Conservation (phyloP, 768 basidiomycete species). For the Rhizopogon rudus region DNA sequence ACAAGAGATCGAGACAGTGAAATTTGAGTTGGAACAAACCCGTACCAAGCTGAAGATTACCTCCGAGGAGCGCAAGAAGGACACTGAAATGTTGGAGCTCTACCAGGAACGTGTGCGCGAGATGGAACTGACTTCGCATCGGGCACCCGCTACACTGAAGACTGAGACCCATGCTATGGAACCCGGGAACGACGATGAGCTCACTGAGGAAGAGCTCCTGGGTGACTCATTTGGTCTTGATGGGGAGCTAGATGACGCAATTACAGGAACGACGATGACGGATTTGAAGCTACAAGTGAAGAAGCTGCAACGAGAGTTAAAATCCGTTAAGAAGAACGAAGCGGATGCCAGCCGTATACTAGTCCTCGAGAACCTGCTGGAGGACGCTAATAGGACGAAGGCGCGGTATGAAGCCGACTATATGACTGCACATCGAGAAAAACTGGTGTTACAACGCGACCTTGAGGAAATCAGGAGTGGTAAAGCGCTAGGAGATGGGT, state of each 20-base stretch:
- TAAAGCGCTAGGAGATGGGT: constrained; percentile 83
- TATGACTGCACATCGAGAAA: constrained; percentile 76
- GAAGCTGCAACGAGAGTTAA: constrained; percentile 76
- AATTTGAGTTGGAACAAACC: constrained; percentile 74
- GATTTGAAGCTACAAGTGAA: constrained; percentile 87
- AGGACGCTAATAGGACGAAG: constrained; percentile 90
- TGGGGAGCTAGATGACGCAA: constrained; percentile 83
- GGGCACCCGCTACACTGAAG: constrained; percentile 33
- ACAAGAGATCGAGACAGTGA: constrained; percentile 68
- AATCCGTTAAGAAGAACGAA: constrained; percentile 66
- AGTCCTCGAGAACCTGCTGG: constrained; percentile 87
- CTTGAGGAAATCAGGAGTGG: constrained; percentile 88
- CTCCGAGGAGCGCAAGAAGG: constrained; percentile 65
- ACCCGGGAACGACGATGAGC: constrained; percentile 19
- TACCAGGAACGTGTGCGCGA: constrained; percentile 91
- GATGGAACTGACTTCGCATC: constrained; percentile 66
- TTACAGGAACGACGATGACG: constrained; percentile 83
- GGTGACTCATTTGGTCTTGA: constrained; percentile 63
- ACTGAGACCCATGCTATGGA: constrained; percentile 14
- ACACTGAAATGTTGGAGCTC: constrained; percentile 80
- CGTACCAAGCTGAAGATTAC: constrained; percentile 64
- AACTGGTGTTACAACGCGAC: constrained; percentile 71
- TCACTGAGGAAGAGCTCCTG: constrained; percentile 44
- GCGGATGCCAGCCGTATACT: constrained; percentile 71
- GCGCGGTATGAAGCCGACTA: constrained; percentile 86